Conservation (phyloP, 129 eudicot species). For the carrot (Daucus carota) region DNA sequence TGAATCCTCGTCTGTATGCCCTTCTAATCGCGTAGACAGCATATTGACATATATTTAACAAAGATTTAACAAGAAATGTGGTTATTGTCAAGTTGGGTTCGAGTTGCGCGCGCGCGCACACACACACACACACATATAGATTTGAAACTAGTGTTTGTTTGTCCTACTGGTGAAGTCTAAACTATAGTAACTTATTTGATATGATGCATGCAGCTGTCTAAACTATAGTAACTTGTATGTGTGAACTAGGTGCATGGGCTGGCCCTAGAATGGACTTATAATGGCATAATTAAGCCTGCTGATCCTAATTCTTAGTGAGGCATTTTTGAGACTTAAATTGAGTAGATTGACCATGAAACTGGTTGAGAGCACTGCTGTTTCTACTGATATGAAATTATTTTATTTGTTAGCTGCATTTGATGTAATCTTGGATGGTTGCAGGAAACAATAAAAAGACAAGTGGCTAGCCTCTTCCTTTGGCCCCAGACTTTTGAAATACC, state of each 20-base stretch:
- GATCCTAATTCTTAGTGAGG: not conserved
- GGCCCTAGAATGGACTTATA: not conserved
- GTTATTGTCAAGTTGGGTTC: not conserved
- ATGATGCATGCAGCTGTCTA: not conserved
- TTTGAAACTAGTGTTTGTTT: not conserved
- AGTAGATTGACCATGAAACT: not conserved
- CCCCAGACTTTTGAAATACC: conserved; percentile 54
- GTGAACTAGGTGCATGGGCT: not conserved
- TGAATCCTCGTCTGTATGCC: not conserved
- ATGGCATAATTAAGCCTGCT: not conserved
- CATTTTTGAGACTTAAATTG: not conserved
- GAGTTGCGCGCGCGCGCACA: too few relatives aligned
- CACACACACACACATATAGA: too few relatives aligned
- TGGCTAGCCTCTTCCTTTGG: conserved; percentile 59
- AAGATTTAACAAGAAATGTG: not conserved
- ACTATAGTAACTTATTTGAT: not conserved
- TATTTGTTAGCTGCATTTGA: conserved; percentile 16
- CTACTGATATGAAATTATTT: not conserved
- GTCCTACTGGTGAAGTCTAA: not conserved
- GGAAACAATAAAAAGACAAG: conserved; percentile 48
- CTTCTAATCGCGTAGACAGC: not conserved
- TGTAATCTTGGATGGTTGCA: conserved; percentile 27
- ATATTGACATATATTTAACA: not conserved
- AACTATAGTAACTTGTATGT: not conserved
- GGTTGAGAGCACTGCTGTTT: not conserved